Evolutionary conservation across 148 eudicot species (phyloP).

Genomic region (Tetragonia tetragonoides): DNA sequence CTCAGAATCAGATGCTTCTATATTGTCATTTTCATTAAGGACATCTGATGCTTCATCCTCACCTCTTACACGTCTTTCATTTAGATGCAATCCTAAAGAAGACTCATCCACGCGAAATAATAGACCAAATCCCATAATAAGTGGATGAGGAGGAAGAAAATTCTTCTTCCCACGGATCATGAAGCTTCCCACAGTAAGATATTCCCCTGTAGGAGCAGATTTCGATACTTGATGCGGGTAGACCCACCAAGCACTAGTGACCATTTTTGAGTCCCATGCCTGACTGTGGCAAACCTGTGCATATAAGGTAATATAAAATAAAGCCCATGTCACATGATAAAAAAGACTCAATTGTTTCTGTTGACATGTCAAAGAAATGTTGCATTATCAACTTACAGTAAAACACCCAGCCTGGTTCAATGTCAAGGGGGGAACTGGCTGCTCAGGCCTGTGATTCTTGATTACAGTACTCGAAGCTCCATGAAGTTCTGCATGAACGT

Average conservation of each 20-base stretch:
- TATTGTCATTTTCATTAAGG: conserved; percentile 41
- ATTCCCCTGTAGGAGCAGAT: conserved; percentile 98
- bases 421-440: conserved; percentile 89
- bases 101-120: conserved; percentile 92
- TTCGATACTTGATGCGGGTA: conserved; percentile 97
- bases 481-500: conserved; percentile 97
- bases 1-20: conserved; percentile 59
- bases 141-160: conserved; percentile 96
- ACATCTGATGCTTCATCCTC: conserved; percentile 75
- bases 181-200: conserved; percentile 97
- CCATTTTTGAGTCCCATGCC: conserved; percentile 99
- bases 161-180: conserved; percentile 99
- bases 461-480: conserved; percentile 98
- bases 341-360: neutral
- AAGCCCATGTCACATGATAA: neutral
- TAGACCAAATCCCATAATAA: conserved; percentile 91
- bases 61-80: conserved; percentile 96
- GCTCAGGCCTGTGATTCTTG: conserved; percentile 92
- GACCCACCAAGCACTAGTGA: conserved; percentile 99
- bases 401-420: conserved; percentile 94
- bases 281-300: conserved; percentile 94
- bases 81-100: conserved; percentile 93
- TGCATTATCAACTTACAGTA: conserved; percentile 55
- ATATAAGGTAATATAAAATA: conserved; percentile 3
- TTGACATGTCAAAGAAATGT: neutral